Conservation (phyloP, 2,329 filamentous ascomycete genomes). For the Macrophomina phaseolina region DNA sequence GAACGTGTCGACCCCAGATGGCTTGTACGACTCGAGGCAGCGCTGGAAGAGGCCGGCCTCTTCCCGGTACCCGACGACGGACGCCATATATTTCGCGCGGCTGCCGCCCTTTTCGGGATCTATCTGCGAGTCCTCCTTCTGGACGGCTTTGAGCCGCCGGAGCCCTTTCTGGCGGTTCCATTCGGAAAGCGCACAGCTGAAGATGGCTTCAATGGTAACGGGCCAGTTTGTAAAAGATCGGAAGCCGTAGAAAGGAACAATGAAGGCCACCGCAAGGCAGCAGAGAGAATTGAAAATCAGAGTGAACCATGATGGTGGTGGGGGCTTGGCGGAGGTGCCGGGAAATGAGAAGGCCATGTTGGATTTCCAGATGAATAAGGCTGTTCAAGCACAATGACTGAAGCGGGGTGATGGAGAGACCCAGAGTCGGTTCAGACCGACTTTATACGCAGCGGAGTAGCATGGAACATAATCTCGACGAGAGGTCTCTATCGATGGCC, state of each 20-base stretch:
- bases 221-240: background rate
- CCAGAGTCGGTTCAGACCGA: too few species aligned
- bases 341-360: background rate
- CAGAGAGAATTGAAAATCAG: background rate
- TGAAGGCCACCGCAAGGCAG: background rate
- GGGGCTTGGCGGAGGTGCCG: background rate
- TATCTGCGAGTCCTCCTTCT: background rate
- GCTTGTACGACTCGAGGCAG: constrained; percentile 39
- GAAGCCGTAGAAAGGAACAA: background rate
- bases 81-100: background rate
- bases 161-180: background rate
- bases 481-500: too few species aligned
- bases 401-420: too few species aligned
- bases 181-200: background rate
- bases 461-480: too few species aligned
- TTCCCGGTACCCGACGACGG: constrained; percentile 42
- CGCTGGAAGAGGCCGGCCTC: constrained; percentile 37
- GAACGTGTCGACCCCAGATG: constrained; percentile 34
- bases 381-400: too few species aligned
- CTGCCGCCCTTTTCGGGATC: background rate
- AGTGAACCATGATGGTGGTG: background rate
- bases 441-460: too few species aligned
- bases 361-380: too few species aligned
- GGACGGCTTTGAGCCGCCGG: background rate
- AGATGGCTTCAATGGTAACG: background rate